Evolutionary conservation across 2,329 filamentous ascomycete genomes (phyloP).

Genomic region (Aspergillus sp.): DNA sequence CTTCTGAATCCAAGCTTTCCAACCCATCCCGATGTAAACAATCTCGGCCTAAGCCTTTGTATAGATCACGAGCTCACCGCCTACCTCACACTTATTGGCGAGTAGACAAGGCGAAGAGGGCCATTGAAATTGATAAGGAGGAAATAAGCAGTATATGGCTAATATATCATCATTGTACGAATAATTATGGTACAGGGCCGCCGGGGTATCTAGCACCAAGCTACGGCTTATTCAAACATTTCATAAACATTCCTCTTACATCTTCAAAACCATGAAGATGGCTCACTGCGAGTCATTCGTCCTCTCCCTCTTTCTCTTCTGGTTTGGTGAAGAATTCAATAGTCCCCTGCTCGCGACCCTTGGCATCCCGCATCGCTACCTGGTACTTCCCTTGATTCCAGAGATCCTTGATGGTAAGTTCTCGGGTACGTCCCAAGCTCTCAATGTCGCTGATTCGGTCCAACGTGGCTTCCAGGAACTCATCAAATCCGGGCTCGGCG

Average conservation of each 20-base stretch:
- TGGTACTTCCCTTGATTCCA: slow-evolving; percentile 81
- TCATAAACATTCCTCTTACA: slow-evolving; percentile 1
- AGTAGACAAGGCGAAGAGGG: not conserved
- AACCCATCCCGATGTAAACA: not conserved
- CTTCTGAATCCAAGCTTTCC: not conserved
- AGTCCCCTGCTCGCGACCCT: slow-evolving; percentile 48
- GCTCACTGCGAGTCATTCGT: slow-evolving; percentile 9
- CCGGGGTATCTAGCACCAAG: not conserved
- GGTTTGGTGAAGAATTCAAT: slow-evolving; percentile 49
- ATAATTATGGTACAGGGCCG: not conserved
- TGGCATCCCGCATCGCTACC: slow-evolving; percentile 52
- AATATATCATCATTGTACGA: not conserved
- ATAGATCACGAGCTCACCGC: not conserved
- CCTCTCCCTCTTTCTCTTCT: slow-evolving; percentile 30
- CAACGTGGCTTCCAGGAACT: slow-evolving; percentile 78
- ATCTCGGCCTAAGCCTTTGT: not conserved
- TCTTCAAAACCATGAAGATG: not conserved
- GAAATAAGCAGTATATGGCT: not conserved
- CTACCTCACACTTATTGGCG: not conserved
- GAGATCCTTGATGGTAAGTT: slow-evolving; percentile 92
- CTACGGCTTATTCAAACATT: not conserved
- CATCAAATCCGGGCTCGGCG: slow-evolving; percentile 70
- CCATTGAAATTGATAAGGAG: not conserved
- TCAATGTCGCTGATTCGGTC: slow-evolving; percentile 91
- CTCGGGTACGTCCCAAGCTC: slow-evolving; percentile 86